Evolutionary conservation across 805 yeast genomes (phyloP).

Genomic region (Hemisphaericaspora nanyangensis): DNA sequence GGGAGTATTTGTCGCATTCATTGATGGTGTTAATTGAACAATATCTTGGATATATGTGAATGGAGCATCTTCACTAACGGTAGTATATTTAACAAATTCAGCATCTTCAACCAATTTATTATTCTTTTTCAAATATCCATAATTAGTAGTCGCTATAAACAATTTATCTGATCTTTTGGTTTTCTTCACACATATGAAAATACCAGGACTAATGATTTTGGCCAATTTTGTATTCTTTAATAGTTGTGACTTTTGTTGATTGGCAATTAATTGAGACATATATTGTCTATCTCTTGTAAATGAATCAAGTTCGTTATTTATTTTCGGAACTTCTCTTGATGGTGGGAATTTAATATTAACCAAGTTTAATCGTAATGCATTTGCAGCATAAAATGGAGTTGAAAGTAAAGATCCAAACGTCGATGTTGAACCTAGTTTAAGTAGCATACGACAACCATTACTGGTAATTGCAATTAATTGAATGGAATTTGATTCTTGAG

Average conservation of each 20-base stretch:
- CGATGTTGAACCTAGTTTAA: slow-evolving; percentile 43
- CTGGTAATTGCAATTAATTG: slow-evolving; percentile 76
- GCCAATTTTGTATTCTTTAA: slow-evolving; percentile 56
- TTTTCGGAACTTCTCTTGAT: slow-evolving; percentile 40
- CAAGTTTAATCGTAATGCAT: slow-evolving; percentile 29
- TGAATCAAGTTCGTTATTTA: slow-evolving; percentile 39
- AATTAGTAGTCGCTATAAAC: slow-evolving; percentile 78
- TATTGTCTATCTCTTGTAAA: slow-evolving; percentile 40
- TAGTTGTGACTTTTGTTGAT: slow-evolving; percentile 51
- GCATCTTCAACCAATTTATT: slow-evolving; percentile 77
- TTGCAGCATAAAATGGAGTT: slow-evolving; percentile 18
- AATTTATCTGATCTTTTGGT: slow-evolving; percentile 45
- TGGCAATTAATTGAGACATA: slow-evolving; percentile 32
- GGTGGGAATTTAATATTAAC: slow-evolving; percentile 64
- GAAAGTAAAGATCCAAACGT: slow-evolving; percentile 11
- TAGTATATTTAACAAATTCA: slow-evolving; percentile 48
- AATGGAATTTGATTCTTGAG: slow-evolving; percentile 61
- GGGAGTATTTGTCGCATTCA: slow-evolving; percentile 70
- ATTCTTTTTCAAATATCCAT: slow-evolving; percentile 74
- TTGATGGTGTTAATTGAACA: slow-evolving; percentile 63
- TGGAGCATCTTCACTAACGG: slow-evolving; percentile 16
- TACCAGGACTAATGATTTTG: slow-evolving; percentile 78
- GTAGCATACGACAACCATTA: slow-evolving; percentile 76
- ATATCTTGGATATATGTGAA: slow-evolving; percentile 60
- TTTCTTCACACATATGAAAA: slow-evolving; percentile 65